Evolutionary conservation across 495 filamentous ascomycete species (phyloP), one percentile per base, ranked within the genome.

Genomic region (Pseudevernia furfuracea): DNA sequence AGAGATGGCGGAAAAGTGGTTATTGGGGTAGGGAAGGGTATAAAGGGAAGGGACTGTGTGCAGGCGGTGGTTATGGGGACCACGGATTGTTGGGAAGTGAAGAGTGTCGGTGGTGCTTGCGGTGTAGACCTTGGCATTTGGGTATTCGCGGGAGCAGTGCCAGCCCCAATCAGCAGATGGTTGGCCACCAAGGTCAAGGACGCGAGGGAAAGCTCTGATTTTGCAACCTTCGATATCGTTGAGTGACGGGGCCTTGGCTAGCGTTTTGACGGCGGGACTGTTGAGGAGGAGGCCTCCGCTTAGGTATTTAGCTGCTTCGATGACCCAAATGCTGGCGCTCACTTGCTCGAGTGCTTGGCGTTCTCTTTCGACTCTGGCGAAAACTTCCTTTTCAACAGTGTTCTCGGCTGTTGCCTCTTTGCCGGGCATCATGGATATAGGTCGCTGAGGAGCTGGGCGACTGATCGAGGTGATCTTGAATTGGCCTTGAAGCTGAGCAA

Each of bases 161-260:
- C 94, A 98, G 36, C 89, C 95, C 94, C 94, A 98, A 75, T 95
- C 92, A 72, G 90, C 91, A 15, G 88, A 82, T 6, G 85, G 82
- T 71, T 91, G 87, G 49, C 94, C 94, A 28, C 89, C 91, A 38
- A 97, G 85, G 71, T 98, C 94, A 43, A 98, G 82, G 57, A 97
- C 88, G 38, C 90, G 79, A 5, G 83, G 82, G 48, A 81, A 77
- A 62, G 82, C 78, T 25, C 52, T 58, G 37, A 66, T 52, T 17
- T 59, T 59, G 23, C 67, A 60, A 36, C 61, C 61, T 30, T 61
- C 44, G 43, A 67, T 67, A 43, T 64, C 65, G 23, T 52, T 64
- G 6, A 66, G 61, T 37, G 53, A 41, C 10, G 65, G 67, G n/a
- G 72, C 64, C 64, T 72, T 66, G n/a, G 68, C 49, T 59, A 90